A percentile compares a stretch with the other conserved stretches of the same genome.
These are phyloP conservation scores for Colletotrichum australisinense DNA, from an alignment of 2,329 filamentous ascomycete genomes.

Conservation along the genomic window DNA sequence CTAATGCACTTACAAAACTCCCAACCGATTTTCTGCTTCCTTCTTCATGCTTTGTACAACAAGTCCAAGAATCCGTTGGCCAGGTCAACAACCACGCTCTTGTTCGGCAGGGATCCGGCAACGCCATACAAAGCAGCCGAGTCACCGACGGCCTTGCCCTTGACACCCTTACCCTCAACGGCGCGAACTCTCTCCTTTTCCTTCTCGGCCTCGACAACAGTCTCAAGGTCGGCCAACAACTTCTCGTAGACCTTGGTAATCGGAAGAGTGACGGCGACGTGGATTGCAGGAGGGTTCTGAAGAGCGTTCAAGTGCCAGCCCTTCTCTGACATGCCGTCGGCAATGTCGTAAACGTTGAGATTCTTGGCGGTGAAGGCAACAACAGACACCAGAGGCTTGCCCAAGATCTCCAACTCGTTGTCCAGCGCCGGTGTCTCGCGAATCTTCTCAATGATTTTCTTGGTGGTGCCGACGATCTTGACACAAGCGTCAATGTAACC, in stretches of 20 bases:
- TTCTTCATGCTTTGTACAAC: slow-evolving; percentile 80
- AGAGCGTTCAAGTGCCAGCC: slow-evolving; percentile 98
- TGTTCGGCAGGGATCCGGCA: slow-evolving; percentile 93
- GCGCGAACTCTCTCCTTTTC: slow-evolving; percentile 82
- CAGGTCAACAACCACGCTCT: slow-evolving; percentile 91
- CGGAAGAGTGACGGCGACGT: slow-evolving; percentile 92
- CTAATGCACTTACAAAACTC: slow-evolving; percentile 29
- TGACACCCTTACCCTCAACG: slow-evolving; percentile 74
- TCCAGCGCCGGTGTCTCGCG: slow-evolving; percentile 75
- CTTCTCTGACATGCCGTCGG: slow-evolving; percentile 84
- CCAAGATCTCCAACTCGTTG: slow-evolving; percentile 82
- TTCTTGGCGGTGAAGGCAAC: slow-evolving; percentile 86
- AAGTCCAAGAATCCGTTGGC: slow-evolving; percentile 93
- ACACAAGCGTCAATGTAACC: slow-evolving; percentile 91
- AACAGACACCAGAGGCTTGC: slow-evolving; percentile 88
- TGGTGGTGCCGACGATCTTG: slow-evolving; percentile 87
- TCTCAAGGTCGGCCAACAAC: slow-evolving; percentile 78
- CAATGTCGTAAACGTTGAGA: slow-evolving; percentile 94
- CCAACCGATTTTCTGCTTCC: neutral
- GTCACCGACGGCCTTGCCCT: slow-evolving; percentile 79
- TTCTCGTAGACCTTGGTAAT: slow-evolving; percentile 84
- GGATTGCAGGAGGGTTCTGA: slow-evolving; percentile 90
- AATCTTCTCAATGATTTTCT: slow-evolving; percentile 83
- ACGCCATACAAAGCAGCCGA: slow-evolving; percentile 93
- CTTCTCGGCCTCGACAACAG: slow-evolving; percentile 76